Conservation (phyloP, 495 filamentous ascomycete species). For the Penicillium arizonense region DNA sequence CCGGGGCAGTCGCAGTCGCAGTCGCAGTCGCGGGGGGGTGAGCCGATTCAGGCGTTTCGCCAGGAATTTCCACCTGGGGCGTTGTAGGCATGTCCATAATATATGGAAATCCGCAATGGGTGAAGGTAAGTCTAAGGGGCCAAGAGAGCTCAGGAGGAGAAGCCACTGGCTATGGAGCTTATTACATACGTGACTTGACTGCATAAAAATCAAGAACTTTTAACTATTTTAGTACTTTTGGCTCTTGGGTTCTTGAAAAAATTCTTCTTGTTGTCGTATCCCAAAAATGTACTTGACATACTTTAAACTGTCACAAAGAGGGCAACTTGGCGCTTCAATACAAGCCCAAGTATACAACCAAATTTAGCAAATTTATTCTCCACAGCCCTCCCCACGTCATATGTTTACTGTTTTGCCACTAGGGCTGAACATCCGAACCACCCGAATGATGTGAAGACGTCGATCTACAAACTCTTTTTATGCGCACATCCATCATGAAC, state of each 20-base stretch:
- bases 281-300: too few relatives aligned
- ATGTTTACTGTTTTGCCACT: constrained; percentile 12
- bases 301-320: too few relatives aligned
- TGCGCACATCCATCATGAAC: constrained; percentile 4
- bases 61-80: not conserved
- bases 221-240: too few relatives aligned
- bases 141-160: not conserved
- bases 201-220: too few relatives aligned
- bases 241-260: too few relatives aligned
- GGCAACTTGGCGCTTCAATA: too few relatives aligned
- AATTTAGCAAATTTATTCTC: too few relatives aligned
- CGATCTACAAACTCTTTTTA: not conserved
- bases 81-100: constrained; percentile 26
- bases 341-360: too few relatives aligned
- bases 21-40: not conserved
- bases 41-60: constrained; percentile 1
- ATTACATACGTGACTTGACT: too few relatives aligned
- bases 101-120: not conserved
- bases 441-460: constrained; percentile 1
- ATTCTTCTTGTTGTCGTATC: too few relatives aligned
- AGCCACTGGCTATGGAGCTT: too few relatives aligned
- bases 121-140: not conserved
- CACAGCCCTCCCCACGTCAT: constrained; percentile 11
- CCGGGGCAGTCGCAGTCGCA: not conserved
- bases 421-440: constrained; percentile 4